Percentiles rank a stretch among this genome's conserved stretches.
phyloP scores from a whole-genome alignment of 78 protist species.

The Chrysochromulina parva region DNA sequence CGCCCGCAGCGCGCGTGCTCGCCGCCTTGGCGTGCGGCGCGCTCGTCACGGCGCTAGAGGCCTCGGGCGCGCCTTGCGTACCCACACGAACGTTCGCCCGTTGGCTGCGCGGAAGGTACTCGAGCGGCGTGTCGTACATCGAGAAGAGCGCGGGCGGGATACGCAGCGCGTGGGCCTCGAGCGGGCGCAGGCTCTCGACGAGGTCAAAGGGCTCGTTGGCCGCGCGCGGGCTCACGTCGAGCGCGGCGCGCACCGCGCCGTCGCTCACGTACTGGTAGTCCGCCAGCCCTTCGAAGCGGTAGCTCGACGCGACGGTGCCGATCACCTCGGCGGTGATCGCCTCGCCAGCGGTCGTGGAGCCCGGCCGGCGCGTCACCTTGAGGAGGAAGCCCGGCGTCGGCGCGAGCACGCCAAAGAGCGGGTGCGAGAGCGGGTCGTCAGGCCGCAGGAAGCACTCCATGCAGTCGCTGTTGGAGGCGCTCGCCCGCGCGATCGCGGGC shows the following conservation, averaged over 20 bases:
- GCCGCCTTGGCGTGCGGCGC: not conserved
- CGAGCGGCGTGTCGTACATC: not conserved
- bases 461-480: no score
- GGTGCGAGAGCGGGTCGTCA: constrained; percentile 9
- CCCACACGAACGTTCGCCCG: not conserved
- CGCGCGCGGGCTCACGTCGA: not conserved
- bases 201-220: not conserved
- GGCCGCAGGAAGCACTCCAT: not conserved
- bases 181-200: not conserved
- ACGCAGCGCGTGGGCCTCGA: not conserved
- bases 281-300: not conserved
- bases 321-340: not conserved
- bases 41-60: not conserved
- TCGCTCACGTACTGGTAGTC: not conserved
- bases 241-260: not conserved
- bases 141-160: not conserved
- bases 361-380: not conserved
- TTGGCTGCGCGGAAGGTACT: not conserved
- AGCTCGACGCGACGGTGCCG: not conserved
- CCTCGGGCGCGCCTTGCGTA: not conserved
- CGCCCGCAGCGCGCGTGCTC: not conserved
- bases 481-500: not conserved
- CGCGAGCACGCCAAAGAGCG: not conserved
- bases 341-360: no score
- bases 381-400: not conserved